Conservation (phyloP, 768 basidiomycete species). For the Lactarius sanguifluus region DNA sequence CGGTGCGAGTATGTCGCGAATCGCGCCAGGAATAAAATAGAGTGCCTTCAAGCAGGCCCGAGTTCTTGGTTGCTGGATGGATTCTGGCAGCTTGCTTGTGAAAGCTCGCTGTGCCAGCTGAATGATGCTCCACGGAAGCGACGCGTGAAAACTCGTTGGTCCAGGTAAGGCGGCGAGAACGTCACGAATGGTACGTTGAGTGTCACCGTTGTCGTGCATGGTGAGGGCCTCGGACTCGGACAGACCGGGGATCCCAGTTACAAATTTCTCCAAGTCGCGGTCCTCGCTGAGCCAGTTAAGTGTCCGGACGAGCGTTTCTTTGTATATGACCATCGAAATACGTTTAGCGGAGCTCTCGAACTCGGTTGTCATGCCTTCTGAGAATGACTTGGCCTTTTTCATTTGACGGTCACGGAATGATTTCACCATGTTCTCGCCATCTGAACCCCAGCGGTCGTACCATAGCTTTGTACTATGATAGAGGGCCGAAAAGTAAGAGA, state of each 20-base stretch:
- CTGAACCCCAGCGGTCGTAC: neutral
- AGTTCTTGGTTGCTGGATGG: neutral
- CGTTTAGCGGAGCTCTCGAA: neutral
- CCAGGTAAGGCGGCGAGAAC: neutral
- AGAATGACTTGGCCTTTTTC: neutral
- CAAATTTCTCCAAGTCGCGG: neutral
- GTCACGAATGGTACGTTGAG: no score
- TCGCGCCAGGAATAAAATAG: neutral
- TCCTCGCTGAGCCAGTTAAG: neutral
- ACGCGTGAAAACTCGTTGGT: neutral
- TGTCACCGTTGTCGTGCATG: neutral
- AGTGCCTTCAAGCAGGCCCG: neutral
- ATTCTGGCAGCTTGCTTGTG: neutral
- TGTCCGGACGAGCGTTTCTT: neutral
- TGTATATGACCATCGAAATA: neutral
- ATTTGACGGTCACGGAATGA: neutral
- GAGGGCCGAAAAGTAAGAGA: neutral
- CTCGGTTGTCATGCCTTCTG: neutral
- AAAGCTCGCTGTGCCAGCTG: neutral
- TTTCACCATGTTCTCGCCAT: neutral
- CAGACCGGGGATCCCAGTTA: neutral
- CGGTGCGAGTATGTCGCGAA: neutral
- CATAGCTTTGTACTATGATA: neutral
- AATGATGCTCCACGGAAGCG: neutral
- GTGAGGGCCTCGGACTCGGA: neutral